Evolutionary conservation across 345 rosid genomes (phyloP).

Genomic region (Orychophragmus violaceus): DNA sequence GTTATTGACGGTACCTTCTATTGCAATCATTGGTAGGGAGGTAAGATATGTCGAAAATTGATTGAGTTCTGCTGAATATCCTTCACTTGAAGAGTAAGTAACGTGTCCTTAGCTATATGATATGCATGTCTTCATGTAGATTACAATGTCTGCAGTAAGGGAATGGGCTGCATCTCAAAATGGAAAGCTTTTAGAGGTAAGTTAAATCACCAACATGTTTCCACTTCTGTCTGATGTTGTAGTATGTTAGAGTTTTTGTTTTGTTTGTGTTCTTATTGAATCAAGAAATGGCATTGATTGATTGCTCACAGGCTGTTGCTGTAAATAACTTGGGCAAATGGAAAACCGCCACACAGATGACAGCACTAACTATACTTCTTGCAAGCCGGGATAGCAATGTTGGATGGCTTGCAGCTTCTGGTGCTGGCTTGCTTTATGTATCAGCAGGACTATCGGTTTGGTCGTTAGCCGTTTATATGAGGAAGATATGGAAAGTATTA

Average conservation of each 20-base stretch:
- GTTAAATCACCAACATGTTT: not conserved
- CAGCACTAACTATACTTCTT: constrained; percentile 79
- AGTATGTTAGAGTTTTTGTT: not conserved
- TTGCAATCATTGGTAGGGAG: constrained; percentile 96
- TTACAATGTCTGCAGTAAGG: constrained; percentile 97
- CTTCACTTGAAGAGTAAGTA: not conserved
- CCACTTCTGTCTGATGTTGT: not conserved
- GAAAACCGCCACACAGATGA: constrained; percentile 99
- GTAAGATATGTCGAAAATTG: constrained; percentile 31
- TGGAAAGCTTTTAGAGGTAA: constrained; percentile 76
- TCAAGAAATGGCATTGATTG: not conserved
- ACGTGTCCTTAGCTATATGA: not conserved
- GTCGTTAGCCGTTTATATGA: constrained; percentile 81
- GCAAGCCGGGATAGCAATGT: constrained; percentile 77
- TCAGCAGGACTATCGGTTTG: constrained; percentile 89
- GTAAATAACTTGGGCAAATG: constrained; percentile 97
- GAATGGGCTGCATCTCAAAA: constrained; percentile 99
- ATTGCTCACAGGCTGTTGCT: constrained; percentile 75
- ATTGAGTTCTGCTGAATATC: not conserved
- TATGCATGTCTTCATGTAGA: constrained; percentile 40
- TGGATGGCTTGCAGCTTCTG: constrained; percentile 63
- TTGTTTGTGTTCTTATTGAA: not conserved
- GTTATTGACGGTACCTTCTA: constrained; percentile 78
- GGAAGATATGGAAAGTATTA: constrained; percentile 73
- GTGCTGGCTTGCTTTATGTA: constrained; percentile 76